Conservation (phyloP, 306 rosid species). For the Castanospermum australe region DNA sequence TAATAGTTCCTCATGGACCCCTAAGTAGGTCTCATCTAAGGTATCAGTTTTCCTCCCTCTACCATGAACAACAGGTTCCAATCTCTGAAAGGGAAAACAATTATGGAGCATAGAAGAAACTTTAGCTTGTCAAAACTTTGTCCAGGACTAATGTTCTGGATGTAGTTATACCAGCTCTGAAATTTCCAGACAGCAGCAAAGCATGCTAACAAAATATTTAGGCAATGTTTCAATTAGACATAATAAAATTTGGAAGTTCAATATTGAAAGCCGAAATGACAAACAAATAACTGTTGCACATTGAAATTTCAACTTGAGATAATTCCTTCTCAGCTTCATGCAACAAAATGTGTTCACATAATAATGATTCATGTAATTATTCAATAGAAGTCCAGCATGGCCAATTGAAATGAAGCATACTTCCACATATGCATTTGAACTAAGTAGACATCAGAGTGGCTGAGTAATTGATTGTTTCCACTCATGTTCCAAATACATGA, state of each 20-base stretch:
- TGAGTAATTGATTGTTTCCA: background rate
- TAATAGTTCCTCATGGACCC: constrained; percentile 72
- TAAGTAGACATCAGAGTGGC: background rate
- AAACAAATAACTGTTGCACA: background rate
- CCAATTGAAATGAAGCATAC: background rate
- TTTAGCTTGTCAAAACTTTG: background rate
- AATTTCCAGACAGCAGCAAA: background rate
- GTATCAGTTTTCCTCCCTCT: constrained; percentile 79
- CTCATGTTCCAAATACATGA: background rate
- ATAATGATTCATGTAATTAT: background rate
- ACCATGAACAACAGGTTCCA: constrained; percentile 94
- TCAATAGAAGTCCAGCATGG: background rate
- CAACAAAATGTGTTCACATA: background rate
- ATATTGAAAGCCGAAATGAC: background rate
- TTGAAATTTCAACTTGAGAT: background rate
- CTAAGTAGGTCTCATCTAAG: constrained; percentile 76
- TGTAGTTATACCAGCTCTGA: background rate
- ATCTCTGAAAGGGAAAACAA: constrained; percentile 49
- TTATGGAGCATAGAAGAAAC: constrained; percentile 9
- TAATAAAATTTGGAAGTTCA: constrained; percentile 3
- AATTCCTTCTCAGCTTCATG: background rate
- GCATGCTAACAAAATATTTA: background rate
- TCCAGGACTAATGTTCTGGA: background rate
- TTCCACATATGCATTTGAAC: background rate
- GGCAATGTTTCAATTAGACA: background rate